Base-by-base conservation (phyloP, 2,329 filamentous ascomycete genomes). In the Drechslerella dactyloides region DNA sequence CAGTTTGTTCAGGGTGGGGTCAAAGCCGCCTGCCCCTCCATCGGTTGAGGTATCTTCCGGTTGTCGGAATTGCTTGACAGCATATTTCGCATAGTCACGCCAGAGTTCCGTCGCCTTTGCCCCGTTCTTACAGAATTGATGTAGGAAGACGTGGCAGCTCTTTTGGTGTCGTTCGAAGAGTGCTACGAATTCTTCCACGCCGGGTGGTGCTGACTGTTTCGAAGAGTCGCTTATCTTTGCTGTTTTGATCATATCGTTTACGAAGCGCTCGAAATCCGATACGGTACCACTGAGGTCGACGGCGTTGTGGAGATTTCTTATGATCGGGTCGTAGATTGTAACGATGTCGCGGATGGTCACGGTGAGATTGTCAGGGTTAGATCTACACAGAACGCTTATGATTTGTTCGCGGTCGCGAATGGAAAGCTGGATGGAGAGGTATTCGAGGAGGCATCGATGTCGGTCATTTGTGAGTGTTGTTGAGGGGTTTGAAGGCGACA, bases 341-440 rank as follows among this genome's bases (percentile, higher is more conserved):
- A 92, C 84, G 0, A 83, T 79, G 65, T 91, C 88, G 30, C 85
- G 84, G 53, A 93, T 81, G 0, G 86, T 83, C 7, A 86, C 83
- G 0, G 90, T 93, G n/a, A 92, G 82, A 8, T 89, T 82, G 75
- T 93, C 90, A 0, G 90, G 90, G 23, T 83, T 85, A 51, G 86
- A 83, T 13, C 85, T 85, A 78, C 90, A 93, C 13, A 92, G 80
- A 0, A 86, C 84, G 11, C 83, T 82, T 11, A 86, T 85, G 54
- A 93, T 86, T 75, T 87, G 84, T 64, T 90, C 86, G n/a, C 90
- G 85, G 77, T 94, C 90, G 37, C 87, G 85, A 7, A 90, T 84
- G 0, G 87, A 87, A 23, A 93, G 84, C n/a, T 87, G 83, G 0
- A 88, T 85, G 0, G 87, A 84, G 74, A 90, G 86, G 78, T 90